phyloP scores from a whole-genome alignment of 768 basidiomycete genomes.

The Epithele typhae region DNA sequence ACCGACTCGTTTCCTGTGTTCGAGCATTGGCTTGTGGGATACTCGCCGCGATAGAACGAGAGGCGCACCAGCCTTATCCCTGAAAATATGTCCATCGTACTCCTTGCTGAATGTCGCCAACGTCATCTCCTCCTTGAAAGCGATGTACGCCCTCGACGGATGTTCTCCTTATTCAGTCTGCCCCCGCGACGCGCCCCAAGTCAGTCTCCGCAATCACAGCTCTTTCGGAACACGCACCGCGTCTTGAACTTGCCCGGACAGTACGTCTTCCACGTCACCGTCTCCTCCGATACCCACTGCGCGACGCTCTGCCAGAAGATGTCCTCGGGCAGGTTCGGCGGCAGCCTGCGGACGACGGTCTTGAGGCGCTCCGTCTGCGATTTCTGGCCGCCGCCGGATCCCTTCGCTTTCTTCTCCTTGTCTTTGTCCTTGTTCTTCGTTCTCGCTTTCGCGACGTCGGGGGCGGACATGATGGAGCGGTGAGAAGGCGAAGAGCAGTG shows the following conservation, averaged over 20 bases:
- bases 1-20: constrained; percentile 76
- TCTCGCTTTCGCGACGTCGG: too few relatives aligned
- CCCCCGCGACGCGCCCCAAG: not conserved
- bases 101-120: constrained; percentile 73
- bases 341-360: constrained; percentile 81
- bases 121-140: constrained; percentile 73
- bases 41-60: too few relatives aligned
- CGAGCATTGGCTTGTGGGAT: too few relatives aligned
- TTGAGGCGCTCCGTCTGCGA: constrained; percentile 64
- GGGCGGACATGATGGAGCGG: not conserved
- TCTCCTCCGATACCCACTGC: constrained; percentile 77
- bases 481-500: not conserved
- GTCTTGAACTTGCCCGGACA: constrained; percentile 66
- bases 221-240: constrained; percentile 39
- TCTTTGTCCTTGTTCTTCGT: constrained; percentile 12
- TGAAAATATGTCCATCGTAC: constrained; percentile 89
- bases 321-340: constrained; percentile 87
- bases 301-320: constrained; percentile 93
- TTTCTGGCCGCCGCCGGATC: constrained; percentile 11
- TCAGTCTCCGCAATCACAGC: not conserved
- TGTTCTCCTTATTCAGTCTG: constrained; percentile 79
- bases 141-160: constrained; percentile 90
- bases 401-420: constrained; percentile 18
- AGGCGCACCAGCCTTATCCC: constrained; percentile 86
- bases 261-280: constrained; percentile 61